A percentile compares a stretch with the other conserved stretches of the same genome.
phyloP scores from a whole-genome alignment of 2,329 filamentous ascomycete genomes.

The Sporothrix globosa region DNA sequence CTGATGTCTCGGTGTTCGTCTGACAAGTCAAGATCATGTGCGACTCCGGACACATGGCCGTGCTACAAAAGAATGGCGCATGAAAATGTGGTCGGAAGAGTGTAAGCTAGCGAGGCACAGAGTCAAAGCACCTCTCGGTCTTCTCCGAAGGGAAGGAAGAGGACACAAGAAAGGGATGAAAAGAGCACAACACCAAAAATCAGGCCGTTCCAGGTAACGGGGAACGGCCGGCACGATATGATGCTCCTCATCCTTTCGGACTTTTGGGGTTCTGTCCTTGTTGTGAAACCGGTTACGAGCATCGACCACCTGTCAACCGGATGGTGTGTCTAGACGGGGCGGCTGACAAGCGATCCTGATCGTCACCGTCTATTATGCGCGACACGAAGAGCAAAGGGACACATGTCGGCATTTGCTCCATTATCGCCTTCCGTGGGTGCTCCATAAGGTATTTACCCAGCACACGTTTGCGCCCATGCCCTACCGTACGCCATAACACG shows the following conservation, averaged over 20 bases:
- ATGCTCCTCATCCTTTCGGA: slow-evolving; percentile 8
- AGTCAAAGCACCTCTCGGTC: slow-evolving; percentile 8
- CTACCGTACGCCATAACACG: slow-evolving; percentile 12
- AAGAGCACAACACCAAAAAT: neutral
- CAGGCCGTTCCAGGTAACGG: slow-evolving; percentile 14
- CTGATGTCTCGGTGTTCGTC: slow-evolving; percentile 7
- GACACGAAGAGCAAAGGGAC: neutral
- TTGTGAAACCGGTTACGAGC: slow-evolving; percentile 16
- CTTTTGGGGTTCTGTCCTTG: neutral
- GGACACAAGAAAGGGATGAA: neutral
- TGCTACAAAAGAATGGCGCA: neutral
- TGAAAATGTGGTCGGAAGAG: neutral
- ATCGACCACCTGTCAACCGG: slow-evolving; percentile 6
- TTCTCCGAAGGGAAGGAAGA: neutral
- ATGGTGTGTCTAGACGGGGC: slow-evolving; percentile 16
- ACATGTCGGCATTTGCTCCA: neutral
- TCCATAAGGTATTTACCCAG: neutral
- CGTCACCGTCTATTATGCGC: slow-evolving; percentile 15
- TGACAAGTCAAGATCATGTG: slow-evolving; percentile 2
- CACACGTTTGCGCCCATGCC: slow-evolving; percentile 4
- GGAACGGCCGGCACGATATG: neutral
- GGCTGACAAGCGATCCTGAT: slow-evolving; percentile 30
- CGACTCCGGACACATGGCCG: neutral
- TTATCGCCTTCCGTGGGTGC: neutral
- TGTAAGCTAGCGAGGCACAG: slow-evolving; percentile 3